phyloP scores from a whole-genome alignment of 805 yeast species.

The Starmera dryadoides region DNA sequence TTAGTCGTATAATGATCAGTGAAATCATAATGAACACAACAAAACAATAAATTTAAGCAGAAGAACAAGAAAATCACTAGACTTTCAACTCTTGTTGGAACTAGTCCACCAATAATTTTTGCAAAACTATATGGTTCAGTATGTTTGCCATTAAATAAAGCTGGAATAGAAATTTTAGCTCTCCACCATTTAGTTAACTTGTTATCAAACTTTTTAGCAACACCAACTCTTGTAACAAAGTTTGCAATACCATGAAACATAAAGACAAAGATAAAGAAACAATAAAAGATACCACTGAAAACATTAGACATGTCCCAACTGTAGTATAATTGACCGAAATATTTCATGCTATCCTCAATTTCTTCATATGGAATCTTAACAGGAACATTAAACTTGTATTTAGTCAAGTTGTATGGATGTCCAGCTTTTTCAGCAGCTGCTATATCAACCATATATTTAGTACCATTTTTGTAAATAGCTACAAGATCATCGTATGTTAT shows the following conservation, averaged over 20 bases:
- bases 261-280: slow-evolving; percentile 32
- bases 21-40: slow-evolving; percentile 7
- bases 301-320: slow-evolving; percentile 12
- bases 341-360: neutral
- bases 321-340: slow-evolving; percentile 5
- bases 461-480: slow-evolving; percentile 16
- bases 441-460: slow-evolving; percentile 9
- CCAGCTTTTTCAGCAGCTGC: slow-evolving; percentile 2
- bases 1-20: slow-evolving; percentile 10
- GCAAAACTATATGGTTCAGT: slow-evolving; percentile 1
- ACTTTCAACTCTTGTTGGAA: slow-evolving; percentile 19
- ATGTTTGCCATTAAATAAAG: slow-evolving; percentile 12
- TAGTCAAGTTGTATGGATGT: slow-evolving; percentile 4
- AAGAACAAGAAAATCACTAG: slow-evolving; percentile 28
- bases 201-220: slow-evolving; percentile 7
- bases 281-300: slow-evolving; percentile 25
- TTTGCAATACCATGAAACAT: slow-evolving; percentile 26
- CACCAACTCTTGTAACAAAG: slow-evolving; percentile 19
- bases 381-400: slow-evolving; percentile 6
- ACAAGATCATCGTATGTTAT: neutral
- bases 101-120: slow-evolving; percentile 5
- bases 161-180: slow-evolving; percentile 14
- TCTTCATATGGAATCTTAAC: slow-evolving; percentile 1
- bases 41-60: slow-evolving; percentile 12
- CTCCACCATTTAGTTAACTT: slow-evolving; percentile 12